phyloP scores from a whole-genome alignment of 2,329 filamentous ascomycete species.

The Xylaria sp. region DNA sequence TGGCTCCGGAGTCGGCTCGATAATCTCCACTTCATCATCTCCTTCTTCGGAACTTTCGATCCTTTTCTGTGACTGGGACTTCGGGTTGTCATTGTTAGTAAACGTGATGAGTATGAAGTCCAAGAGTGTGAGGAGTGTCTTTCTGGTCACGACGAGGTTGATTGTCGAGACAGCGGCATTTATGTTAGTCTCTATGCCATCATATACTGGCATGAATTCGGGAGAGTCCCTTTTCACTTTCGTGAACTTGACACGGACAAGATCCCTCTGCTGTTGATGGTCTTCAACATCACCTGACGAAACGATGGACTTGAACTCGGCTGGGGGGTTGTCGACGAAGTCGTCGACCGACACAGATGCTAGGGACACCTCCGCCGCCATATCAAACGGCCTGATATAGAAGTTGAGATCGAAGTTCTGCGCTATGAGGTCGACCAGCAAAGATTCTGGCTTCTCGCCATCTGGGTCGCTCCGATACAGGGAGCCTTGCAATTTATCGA shows the following conservation, averaged over 20 bases:
- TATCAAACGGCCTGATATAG: constrained; percentile 86
- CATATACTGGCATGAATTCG: constrained; percentile 88
- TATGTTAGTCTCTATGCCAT: constrained; percentile 91
- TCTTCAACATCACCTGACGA: constrained; percentile 78
- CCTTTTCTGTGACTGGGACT: constrained; percentile 36
- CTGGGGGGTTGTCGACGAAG: constrained; percentile 84
- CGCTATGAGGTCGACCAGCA: constrained; percentile 89
- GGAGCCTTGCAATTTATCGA: constrained; percentile 91
- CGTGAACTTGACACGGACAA: constrained; percentile 87
- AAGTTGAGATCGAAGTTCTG: constrained; percentile 87
- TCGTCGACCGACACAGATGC: constrained; percentile 89
- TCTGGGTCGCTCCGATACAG: constrained; percentile 85
- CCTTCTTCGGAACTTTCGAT: constrained; percentile 41
- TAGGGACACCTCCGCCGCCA: constrained; percentile 88
- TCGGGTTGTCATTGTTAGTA: constrained; percentile 56
- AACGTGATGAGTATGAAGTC: constrained; percentile 97
- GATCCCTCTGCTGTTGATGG: constrained; percentile 73
- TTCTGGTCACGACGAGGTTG: constrained; percentile 91
- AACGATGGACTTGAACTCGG: constrained; percentile 97
- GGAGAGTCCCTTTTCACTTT: constrained; percentile 90
- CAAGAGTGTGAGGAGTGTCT: constrained; percentile 85
- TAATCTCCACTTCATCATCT: constrained; percentile 43
- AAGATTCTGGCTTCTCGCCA: constrained; percentile 71
- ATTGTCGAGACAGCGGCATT: constrained; percentile 92
- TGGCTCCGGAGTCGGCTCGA: constrained; percentile 40